Base-by-base conservation (phyloP, 768 basidiomycete genomes). In the Rhodotorula babjevae region DNA sequence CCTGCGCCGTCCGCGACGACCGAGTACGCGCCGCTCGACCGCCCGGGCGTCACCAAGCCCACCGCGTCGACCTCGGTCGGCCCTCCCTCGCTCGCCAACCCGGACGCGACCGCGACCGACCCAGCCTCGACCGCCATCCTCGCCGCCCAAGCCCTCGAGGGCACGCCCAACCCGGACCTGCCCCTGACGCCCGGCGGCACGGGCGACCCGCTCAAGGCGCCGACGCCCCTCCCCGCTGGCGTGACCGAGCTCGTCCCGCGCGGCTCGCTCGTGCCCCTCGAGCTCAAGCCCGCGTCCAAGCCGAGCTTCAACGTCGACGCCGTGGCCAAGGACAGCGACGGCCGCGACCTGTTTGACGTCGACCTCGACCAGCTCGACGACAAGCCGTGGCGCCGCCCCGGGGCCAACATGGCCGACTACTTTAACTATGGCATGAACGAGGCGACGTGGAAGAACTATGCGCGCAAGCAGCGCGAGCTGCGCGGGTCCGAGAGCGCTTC, bases 361-460 rank as follows among this genome's bases (percentile, higher is more conserved):
- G 77, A 78, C 71, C 36, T 77, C 44, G 77, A 79, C 50, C 65
- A 61, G n/a, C 55, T 79, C 36, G 77, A 78, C 59, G 80, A 80
- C 29, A 79, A 81, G 60, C 79, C 79, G 9, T 99, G 96, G 96
- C 84, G 96, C 72, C 82, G 88, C 69, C 90, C 93, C 15, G 96
- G 96, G 47, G 88, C 91, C 9, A 93, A 96, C 83, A 84, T 96
- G 72, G 90, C 90, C 76, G 94, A 97, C 83, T 99, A 93, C 90
- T 99, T 99, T 82, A 98, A 99, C 82, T 98, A 96, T 77, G 96
- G 96, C 0, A 98, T 98, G 78, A 96, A 99, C 81, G 96, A 99
- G 82, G 85, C 91, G 25, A 90, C 90, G 47, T 99, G 93, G 93
- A 91, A 92, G 79, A 89, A 88, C 55, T 99, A 95, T 78, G 91